Evolutionary conservation across 306 rosid species (phyloP).

Genomic region (Heteromeles arbutifolia): DNA sequence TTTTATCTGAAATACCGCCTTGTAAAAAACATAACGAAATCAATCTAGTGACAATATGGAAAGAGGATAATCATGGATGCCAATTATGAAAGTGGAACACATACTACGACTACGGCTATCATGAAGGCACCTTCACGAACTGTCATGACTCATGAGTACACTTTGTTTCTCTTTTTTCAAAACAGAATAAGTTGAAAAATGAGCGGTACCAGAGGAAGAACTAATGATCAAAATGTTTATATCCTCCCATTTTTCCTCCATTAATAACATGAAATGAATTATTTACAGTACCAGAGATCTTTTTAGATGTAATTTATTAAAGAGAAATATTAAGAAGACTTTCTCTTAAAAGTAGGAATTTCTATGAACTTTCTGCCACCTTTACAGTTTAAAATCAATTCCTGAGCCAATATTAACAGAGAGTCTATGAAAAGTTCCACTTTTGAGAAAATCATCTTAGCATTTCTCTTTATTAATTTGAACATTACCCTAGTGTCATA

Average conservation of each 20-base stretch:
- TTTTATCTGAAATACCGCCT: too few relatives aligned
- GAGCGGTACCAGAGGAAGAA: not conserved
- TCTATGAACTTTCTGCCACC: too few relatives aligned
- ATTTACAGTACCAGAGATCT: not conserved
- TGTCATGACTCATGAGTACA: not conserved
- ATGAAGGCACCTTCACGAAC: too few relatives aligned
- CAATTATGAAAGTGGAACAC: not conserved
- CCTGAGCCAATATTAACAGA: too few relatives aligned
- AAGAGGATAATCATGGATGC: not conserved
- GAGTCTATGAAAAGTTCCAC: fast-evolving
- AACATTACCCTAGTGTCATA: not conserved
- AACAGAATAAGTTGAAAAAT: not conserved
- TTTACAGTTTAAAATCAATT: too few relatives aligned
- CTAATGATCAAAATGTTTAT: not conserved
- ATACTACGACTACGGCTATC: not conserved
- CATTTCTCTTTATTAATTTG: not conserved
- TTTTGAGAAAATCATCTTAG: too few relatives aligned
- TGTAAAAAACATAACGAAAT: not conserved
- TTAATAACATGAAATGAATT: too few relatives aligned
- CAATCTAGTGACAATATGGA: not conserved
- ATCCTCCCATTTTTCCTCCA: not conserved
- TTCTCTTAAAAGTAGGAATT: too few relatives aligned
- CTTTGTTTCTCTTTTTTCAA: not conserved
- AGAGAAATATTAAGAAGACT: too few relatives aligned
- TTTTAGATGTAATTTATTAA: not conserved